These are phyloP conservation scores for Plantago elongata DNA, from an alignment of 257 asterid species.

Conservation along the genomic window DNA sequence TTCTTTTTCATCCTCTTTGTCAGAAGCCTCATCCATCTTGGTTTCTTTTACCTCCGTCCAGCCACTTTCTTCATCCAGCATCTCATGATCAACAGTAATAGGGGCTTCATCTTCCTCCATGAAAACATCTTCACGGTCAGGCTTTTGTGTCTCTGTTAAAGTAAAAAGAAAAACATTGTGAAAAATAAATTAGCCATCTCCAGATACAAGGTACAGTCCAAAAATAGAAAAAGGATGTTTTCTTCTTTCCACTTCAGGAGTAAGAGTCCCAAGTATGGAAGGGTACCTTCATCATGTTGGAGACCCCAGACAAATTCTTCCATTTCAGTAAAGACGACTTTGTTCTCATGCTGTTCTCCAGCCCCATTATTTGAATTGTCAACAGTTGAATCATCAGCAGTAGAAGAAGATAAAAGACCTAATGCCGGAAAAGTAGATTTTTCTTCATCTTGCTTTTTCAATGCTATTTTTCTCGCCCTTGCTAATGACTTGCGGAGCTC, in stretches of 20 bases:
- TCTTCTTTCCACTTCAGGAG: slow-evolving; percentile 1
- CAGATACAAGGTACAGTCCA: neutral
- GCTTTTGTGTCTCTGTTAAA: slow-evolving; percentile 57
- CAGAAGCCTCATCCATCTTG: slow-evolving; percentile 38
- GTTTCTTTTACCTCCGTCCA: slow-evolving; percentile 63
- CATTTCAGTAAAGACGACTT: slow-evolving; percentile 92
- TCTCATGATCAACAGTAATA: slow-evolving; percentile 45
- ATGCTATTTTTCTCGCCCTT: slow-evolving; percentile 80
- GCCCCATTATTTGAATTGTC: slow-evolving; percentile 37
- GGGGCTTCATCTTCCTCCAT: slow-evolving; percentile 85
- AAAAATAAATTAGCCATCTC: neutral
- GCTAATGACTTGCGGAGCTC: slow-evolving; percentile 84
- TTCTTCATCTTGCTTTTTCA: slow-evolving; percentile 55
- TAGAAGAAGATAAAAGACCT: slow-evolving; percentile 48
- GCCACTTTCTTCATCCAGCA: slow-evolving; percentile 48
- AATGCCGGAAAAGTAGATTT: slow-evolving; percentile 44
- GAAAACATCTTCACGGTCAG: slow-evolving; percentile 78
- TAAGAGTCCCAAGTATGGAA: neutral
- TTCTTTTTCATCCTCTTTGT: slow-evolving; percentile 42
- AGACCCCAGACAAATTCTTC: slow-evolving; percentile 98
- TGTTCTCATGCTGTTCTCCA: slow-evolving; percentile 66
- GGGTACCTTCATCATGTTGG: slow-evolving; percentile 84
- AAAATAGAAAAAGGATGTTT: neutral
- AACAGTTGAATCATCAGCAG: slow-evolving; percentile 28
- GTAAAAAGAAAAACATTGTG: slow-evolving; percentile 10